Conservation (phyloP, 257 asterid genomes). For the Solanum ahanhuiri region DNA sequence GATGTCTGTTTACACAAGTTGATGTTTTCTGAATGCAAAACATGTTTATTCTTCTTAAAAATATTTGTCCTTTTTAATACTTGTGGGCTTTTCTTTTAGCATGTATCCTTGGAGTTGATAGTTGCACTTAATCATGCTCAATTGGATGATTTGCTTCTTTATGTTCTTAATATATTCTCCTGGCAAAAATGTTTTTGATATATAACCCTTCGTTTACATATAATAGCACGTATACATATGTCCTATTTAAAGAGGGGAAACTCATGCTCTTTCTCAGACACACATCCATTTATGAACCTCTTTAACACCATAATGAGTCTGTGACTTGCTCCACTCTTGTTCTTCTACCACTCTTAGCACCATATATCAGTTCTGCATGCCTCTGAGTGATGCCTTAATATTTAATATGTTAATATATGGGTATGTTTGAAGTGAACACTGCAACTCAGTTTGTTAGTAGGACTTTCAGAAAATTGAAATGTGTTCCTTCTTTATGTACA, state of each 20-base stretch:
- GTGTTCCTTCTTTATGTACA: slow-evolving; percentile 11
- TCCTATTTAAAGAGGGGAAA: neutral
- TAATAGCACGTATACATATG: neutral
- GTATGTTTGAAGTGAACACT: neutral
- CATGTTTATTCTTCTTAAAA: neutral
- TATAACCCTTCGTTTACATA: neutral
- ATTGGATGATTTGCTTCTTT: neutral
- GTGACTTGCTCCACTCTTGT: neutral
- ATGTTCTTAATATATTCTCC: neutral
- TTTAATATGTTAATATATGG: neutral
- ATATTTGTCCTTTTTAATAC: neutral
- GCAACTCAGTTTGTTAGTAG: neutral
- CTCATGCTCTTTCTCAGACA: neutral
- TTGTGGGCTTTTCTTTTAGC: neutral
- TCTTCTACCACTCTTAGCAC: neutral
- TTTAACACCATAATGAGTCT: neutral
- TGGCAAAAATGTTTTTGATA: neutral
- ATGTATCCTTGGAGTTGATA: neutral
- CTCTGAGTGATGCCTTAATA: neutral
- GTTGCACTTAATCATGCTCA: neutral
- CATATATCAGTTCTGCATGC: neutral
- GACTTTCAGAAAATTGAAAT: neutral
- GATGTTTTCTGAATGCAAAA: neutral
- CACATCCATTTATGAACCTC: neutral
- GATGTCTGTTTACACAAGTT: neutral